Evolutionary conservation across 495 filamentous ascomycete genomes (phyloP).

Genomic region (Tuber indicum): DNA sequence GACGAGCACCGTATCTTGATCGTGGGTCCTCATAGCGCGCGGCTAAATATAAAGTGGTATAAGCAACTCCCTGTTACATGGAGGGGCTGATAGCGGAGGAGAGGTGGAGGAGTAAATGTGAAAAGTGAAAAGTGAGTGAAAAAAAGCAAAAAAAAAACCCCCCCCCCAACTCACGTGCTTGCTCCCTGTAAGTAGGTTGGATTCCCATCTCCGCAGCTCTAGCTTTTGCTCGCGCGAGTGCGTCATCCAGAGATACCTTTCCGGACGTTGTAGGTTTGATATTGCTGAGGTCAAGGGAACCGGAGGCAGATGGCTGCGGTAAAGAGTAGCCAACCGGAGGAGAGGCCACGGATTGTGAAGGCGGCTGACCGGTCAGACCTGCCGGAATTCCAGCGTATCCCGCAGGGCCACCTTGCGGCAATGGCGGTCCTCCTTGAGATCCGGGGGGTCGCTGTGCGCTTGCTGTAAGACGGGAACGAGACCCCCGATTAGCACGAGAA

Average conservation of each 20-base stretch:
- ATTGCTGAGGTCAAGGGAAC: constrained; percentile 64
- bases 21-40: constrained; percentile 42
- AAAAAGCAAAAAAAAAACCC: constrained; percentile 7
- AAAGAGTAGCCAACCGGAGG: constrained; percentile 47
- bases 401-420: constrained; percentile 13
- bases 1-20: constrained; percentile 44
- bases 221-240: constrained; percentile 64
- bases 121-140: background rate
- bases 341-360: constrained; percentile 23
- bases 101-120: background rate
- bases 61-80: background rate
- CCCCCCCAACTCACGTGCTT: constrained; percentile 42
- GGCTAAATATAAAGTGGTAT: constrained; percentile 9
- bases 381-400: constrained; percentile 33
- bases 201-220: constrained; percentile 66
- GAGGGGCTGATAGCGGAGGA: background rate
- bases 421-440: constrained; percentile 23
- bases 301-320: constrained; percentile 62
- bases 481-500: constrained; percentile 21
- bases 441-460: constrained; percentile 29
- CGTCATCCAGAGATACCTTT: constrained; percentile 64
- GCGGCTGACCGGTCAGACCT: constrained; percentile 29
- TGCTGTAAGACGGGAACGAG: constrained; percentile 5
- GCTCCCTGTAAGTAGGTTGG: constrained; percentile 35
- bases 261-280: constrained; percentile 69